Conservation (phyloP, 306 rosid genomes). For the Psophocarpus tetragonolobus region DNA sequence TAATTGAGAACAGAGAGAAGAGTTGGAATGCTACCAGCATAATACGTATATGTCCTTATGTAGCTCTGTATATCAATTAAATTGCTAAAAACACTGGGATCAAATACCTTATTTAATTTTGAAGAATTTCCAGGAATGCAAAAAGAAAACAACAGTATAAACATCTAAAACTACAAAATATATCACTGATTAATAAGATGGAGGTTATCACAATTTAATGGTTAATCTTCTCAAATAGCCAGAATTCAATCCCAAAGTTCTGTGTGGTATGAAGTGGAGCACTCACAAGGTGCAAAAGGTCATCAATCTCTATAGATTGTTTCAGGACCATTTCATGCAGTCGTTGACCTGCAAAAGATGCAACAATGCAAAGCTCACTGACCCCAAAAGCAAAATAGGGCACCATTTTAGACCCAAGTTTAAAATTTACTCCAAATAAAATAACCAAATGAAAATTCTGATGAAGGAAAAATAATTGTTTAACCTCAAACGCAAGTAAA, state of each 20-base stretch:
- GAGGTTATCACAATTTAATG: conserved; percentile 11
- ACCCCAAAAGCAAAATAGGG: conserved; percentile 10
- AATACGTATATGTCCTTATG: neutral
- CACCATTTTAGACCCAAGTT: neutral
- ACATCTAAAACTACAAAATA: conserved; percentile 18
- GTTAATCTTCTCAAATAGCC: conserved; percentile 11
- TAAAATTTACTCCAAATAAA: neutral
- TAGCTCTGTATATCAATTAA: neutral
- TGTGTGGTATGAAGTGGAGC: conserved; percentile 18
- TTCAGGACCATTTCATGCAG: conserved; percentile 82
- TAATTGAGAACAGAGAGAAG: neutral
- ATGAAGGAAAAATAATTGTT: conserved; percentile 3
- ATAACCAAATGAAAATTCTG: conserved; percentile 19
- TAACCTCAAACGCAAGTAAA: conserved; percentile 18
- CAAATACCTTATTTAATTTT: neutral
- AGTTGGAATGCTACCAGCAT: conserved; percentile 13
- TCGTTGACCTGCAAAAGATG: conserved; percentile 66
- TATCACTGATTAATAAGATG: conserved; percentile 17
- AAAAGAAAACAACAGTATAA: neutral
- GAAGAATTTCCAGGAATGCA: conserved; percentile 1
- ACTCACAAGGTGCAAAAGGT: conserved; percentile 69
- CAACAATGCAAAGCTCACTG: conserved; percentile 1
- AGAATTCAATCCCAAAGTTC: neutral
- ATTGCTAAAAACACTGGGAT: conserved; percentile 23
- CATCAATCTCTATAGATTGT: conserved; percentile 55